Evolutionary conservation across 208 protist genomes (phyloP).

Genomic region (Endotrypanum monterogeii): DNA sequence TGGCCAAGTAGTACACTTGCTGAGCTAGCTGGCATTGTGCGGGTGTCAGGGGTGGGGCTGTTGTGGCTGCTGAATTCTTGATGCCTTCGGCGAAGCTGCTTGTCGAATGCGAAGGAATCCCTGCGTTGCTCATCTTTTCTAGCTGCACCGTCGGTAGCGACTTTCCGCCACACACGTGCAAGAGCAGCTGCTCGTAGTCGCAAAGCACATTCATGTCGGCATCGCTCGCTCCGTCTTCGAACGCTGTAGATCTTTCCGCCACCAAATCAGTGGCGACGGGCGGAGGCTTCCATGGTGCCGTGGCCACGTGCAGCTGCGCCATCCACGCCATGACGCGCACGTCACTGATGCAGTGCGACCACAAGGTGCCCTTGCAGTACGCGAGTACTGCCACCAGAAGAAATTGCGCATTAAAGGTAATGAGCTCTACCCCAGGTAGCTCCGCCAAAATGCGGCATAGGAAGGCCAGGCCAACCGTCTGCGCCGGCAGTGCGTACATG

Average conservation of each 20-base stretch:
- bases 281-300: not conserved
- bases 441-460: conserved; percentile 63
- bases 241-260: not conserved
- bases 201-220: conserved; percentile 29
- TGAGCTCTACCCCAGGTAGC: conserved; percentile 83
- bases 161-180: conserved; percentile 29
- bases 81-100: not conserved
- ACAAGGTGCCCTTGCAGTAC: conserved; percentile 44
- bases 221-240: conserved; percentile 7
- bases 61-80: conserved; percentile 1
- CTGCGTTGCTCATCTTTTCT: conserved; percentile 7
- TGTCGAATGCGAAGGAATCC: conserved; percentile 1
- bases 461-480: conserved; percentile 50
- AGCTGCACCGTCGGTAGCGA: conserved; percentile 28
- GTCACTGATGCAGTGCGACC: conserved; percentile 79
- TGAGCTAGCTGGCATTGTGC: conserved; percentile 51
- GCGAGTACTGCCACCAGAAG: conserved; percentile 66
- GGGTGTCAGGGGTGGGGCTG: conserved; percentile 20
- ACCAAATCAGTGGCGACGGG: not conserved
- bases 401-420: conserved; percentile 85
- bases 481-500: conserved; percentile 55
- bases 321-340: conserved; percentile 89
- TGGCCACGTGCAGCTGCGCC: conserved; percentile 35
- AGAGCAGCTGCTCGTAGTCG: conserved; percentile 33
- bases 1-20: conserved; percentile 74